phyloP scores from a whole-genome alignment of 441 rosid genomes.

The Lepidium campestre region DNA sequence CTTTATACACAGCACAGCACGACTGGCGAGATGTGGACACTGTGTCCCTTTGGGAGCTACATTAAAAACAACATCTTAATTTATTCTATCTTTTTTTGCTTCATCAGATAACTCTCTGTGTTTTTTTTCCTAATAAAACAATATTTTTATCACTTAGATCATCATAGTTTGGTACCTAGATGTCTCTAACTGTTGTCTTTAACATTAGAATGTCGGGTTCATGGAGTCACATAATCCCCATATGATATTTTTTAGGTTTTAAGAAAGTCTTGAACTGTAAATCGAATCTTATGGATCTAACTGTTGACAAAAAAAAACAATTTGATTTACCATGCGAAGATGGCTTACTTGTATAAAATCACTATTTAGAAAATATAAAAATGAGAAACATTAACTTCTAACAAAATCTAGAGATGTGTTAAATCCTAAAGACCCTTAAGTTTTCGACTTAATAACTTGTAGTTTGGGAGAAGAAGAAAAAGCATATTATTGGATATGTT shows the following conservation, averaged over 20 bases:
- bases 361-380: background rate
- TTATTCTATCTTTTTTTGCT: background rate
- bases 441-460: too few relatives aligned
- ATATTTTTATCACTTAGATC: too few relatives aligned
- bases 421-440: background rate
- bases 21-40: slow-evolving; percentile 21
- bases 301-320: background rate
- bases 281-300: too few relatives aligned
- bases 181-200: too few relatives aligned
- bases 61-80: slow-evolving; percentile 9
- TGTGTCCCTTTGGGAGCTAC: slow-evolving; percentile 8
- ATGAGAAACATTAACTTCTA: background rate
- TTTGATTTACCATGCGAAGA: background rate
- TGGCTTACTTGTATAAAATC: background rate
- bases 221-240: too few relatives aligned
- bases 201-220: too few relatives aligned
- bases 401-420: background rate
- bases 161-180: too few relatives aligned
- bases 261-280: too few relatives aligned
- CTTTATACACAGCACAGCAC: slow-evolving; percentile 1
- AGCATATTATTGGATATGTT: background rate
- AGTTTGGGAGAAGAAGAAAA: background rate
- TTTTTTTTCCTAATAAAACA: too few relatives aligned
- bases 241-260: too few relatives aligned
- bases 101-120: too few relatives aligned